Evolutionary conservation across 495 filamentous ascomycete species (phyloP), one percentile per base, ranked within the genome.

Genomic region (Trichoderma virens): DNA sequence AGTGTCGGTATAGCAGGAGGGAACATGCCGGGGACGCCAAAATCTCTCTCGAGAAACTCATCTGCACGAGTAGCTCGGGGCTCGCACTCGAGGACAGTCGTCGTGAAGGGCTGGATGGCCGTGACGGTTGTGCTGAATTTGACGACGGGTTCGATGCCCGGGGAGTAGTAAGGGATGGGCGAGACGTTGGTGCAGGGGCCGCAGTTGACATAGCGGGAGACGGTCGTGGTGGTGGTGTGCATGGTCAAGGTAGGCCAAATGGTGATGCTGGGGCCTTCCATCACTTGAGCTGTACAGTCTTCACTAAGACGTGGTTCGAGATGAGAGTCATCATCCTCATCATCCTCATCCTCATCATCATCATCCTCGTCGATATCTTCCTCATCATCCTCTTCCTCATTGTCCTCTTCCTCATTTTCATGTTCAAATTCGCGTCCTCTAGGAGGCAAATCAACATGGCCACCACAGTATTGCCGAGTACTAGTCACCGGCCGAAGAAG

Each of bases 61-160:
- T n/a, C n/a, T n/a, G n/a, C n/a, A n/a, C n/a, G n/a, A n/a, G n/a
- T n/a, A n/a, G n/a, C n/a, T n/a, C n/a, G n/a, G n/a, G n/a, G n/a
- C n/a, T n/a, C n/a, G n/a, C n/a, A n/a, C n/a, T n/a, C n/a, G n/a
- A n/a, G n/a, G n/a, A n/a, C n/a, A n/a, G 43, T 56, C 30, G 45
- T 34, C 7, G 16, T 28, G 32, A 7, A 61, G 3, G 51, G 51
- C n/a, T 14, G 23, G 7, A 11, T 16, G 20, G 64, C 61, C 25
- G 66, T 64, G 30, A 61, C n/a, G 20, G 66, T 68, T 14, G 66
- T 56, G 5, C 5, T 60, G 47, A 14, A 65, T 3, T 28, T 8
- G 8, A 35, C 60, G 5, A 63, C 31, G 4, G 66, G 66, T 3
- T 35, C 39, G 31, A 23, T 23, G 41, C 38, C 23, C 0, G 35